phyloP scores from a whole-genome alignment of 2,329 filamentous ascomycete genomes.

The Blastomyces emzantsi region DNA sequence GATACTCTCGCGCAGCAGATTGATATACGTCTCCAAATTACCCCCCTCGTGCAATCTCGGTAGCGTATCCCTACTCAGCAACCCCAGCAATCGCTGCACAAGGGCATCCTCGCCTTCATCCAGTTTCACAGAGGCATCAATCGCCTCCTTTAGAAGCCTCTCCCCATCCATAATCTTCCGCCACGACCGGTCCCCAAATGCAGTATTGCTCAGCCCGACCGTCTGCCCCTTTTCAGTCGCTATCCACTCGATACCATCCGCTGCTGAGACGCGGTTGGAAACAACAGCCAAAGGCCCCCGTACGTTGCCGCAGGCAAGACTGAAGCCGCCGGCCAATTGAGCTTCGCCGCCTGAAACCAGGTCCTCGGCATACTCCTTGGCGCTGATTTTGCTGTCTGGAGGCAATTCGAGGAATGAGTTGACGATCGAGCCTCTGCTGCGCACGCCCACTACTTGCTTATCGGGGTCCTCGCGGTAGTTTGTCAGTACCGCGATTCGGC shows the following conservation, averaged over 20 bases:
- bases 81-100: constrained; percentile 42
- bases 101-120: constrained; percentile 42
- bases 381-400: constrained; percentile 31
- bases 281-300: constrained; percentile 48
- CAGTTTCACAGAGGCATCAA: constrained; percentile 37
- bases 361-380: constrained; percentile 45
- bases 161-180: constrained; percentile 54
- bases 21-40: constrained; percentile 47
- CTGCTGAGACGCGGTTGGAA: constrained; percentile 51
- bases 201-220: constrained; percentile 53
- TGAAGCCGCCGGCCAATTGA: constrained; percentile 52
- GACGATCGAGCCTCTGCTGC: constrained; percentile 51
- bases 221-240: constrained; percentile 43
- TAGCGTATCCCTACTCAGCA: constrained; percentile 49
- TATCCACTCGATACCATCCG: constrained; percentile 45
- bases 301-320: constrained; percentile 50
- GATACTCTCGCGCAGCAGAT: constrained; percentile 50
- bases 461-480: constrained; percentile 52
- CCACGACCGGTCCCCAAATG: constrained; percentile 51
- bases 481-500: constrained; percentile 53
- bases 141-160: constrained; percentile 41
- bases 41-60: constrained; percentile 43
- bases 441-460: constrained; percentile 37
- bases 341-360: constrained; percentile 48
- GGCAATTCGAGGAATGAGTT: constrained; percentile 49